Base-by-base conservation (phyloP, 306 rosid genomes). In the Rosa multiflora region DNA sequence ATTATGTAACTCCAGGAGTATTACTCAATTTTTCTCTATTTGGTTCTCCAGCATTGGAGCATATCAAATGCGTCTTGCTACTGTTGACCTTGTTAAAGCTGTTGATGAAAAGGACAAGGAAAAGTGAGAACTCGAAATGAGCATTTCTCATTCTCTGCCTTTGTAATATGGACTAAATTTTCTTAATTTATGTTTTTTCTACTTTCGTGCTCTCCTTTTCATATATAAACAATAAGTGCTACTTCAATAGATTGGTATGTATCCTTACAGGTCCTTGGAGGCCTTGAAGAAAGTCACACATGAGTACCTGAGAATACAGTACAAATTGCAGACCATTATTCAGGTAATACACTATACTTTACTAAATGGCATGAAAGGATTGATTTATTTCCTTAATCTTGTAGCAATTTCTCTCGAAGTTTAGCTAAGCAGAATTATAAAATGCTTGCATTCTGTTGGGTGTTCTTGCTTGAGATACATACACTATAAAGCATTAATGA, bases 1-100 rank as follows among this genome's bases (percentile, higher is more conserved):
- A 44, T 70, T 9, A 21, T 42, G 35, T 1, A 42, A 20, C 32
- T 69, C 15, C 5, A 21, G 1, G n/a, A 70, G 10, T 12, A n/a
- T 10, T 23, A 9, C 37, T 20, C 6, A 29, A 32, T 11, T 64
- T 40, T 29, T 37, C 26, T 40, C 63, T 69, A 15, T 74, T 68
- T 68, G 72, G 52, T 61, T 10, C 17, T 46, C 35, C 74, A 76
- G 84, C 48, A 70, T 81, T 59, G 84, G 74, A 5, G 84, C 84
- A 48, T 10, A 4, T 44, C 56, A 70, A n/a, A 39, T 81, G 48
- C 51, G 29, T 12, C 72, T 58, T 4, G 80, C 80, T 40, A 47
- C 77, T 48, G 35, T 4, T 59, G 81, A 76, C 5, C 77, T 81
- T 76, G 42, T 15, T 12, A 40, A 61, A 46, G 81, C 84, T 75